phyloP scores from a whole-genome alignment of 202 grass and related monocot species.

The Digitaria exilis region DNA sequence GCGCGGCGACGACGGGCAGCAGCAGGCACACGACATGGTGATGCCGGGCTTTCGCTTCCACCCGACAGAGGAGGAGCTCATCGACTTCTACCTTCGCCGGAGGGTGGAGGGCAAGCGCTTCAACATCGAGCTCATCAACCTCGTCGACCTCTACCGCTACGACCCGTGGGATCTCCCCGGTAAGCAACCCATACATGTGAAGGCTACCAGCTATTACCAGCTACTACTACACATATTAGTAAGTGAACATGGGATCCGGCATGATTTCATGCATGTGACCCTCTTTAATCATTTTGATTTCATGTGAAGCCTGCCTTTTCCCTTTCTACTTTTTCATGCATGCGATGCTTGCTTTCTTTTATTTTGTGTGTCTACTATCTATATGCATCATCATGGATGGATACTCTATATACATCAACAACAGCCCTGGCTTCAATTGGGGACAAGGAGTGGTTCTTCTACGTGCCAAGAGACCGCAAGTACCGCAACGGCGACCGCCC shows the following conservation, averaged over 20 bases:
- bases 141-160: slow-evolving; percentile 88
- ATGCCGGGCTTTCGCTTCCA: slow-evolving; percentile 99
- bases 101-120: slow-evolving; percentile 91
- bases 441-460: slow-evolving; percentile 97
- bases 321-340: background rate
- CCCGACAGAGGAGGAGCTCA: slow-evolving; percentile 94
- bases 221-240: background rate
- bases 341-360: background rate
- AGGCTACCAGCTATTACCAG: background rate
- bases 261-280: slow-evolving; percentile 68
- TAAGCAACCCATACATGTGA: slow-evolving; percentile 30
- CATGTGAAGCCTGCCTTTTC: slow-evolving; percentile 45
- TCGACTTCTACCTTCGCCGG: slow-evolving; percentile 97
- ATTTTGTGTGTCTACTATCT: background rate
- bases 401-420: background rate
- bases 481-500: slow-evolving; percentile 89
- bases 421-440: slow-evolving; percentile 65
- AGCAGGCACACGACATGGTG: slow-evolving; percentile 60
- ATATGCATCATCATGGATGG: background rate
- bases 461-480: slow-evolving; percentile 89
- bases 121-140: slow-evolving; percentile 90
- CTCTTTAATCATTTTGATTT: slow-evolving; percentile 39
- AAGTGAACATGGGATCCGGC: background rate
- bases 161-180: slow-evolving; percentile 96
- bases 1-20: slow-evolving; percentile 34